phyloP scores from a whole-genome alignment of 192 early-diverging fungal species.

The Linnemannia hyalina region DNA sequence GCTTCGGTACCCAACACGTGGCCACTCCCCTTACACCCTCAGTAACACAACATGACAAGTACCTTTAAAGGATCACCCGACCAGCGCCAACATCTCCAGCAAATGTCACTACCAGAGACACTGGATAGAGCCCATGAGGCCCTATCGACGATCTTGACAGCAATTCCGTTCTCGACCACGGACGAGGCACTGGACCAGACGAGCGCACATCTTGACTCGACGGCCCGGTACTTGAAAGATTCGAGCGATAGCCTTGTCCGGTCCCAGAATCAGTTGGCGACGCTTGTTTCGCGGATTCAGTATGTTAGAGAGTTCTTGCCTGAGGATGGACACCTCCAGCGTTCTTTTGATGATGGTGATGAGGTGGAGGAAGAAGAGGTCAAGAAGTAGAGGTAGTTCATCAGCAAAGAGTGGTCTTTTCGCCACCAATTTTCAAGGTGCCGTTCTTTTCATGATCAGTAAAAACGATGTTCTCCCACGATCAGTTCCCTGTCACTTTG shows the following conservation, averaged over 20 bases:
- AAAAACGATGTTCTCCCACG: too few species aligned
- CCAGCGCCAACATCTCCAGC: background rate
- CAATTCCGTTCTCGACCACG: slow-evolving; percentile 6
- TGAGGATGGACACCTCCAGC: background rate
- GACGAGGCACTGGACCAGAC: slow-evolving; percentile 26
- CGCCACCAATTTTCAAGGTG: too few species aligned
- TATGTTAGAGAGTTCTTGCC: slow-evolving; percentile 32
- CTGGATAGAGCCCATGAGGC: slow-evolving; percentile 21
- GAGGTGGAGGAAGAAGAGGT: background rate
- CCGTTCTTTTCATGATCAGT: too few species aligned
- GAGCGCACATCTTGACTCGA: background rate
- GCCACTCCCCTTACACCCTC: background rate
- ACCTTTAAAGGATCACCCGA: background rate
- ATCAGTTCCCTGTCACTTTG: too few species aligned
- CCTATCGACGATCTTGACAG: slow-evolving; percentile 6
- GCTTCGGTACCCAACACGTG: background rate
- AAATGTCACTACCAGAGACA: background rate
- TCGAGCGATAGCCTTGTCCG: slow-evolving; percentile 15
- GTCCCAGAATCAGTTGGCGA: slow-evolving; percentile 3
- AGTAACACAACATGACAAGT: background rate
- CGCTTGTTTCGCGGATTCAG: slow-evolving; percentile 18
- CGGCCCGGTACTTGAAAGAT: slow-evolving; percentile 10
- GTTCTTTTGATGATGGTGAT: background rate
- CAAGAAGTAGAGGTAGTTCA: background rate
- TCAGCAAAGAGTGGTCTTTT: too few species aligned